These are phyloP conservation scores for Flaveria bidentis DNA, from an alignment of 129 eudicot genomes.

Conservation along the genomic window DNA sequence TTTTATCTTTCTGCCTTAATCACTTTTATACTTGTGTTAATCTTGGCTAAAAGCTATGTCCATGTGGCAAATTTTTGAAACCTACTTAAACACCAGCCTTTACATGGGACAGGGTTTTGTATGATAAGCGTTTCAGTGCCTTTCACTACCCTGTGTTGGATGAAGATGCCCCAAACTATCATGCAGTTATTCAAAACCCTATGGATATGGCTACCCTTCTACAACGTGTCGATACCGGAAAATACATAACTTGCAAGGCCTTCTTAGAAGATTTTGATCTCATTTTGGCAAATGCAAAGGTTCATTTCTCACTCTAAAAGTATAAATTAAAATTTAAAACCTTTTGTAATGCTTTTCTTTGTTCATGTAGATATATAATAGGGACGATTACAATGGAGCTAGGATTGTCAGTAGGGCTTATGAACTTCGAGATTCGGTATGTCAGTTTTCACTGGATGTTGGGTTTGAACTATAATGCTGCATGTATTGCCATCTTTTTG, in stretches of 20 bases:
- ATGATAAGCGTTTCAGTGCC: slow-evolving; percentile 91
- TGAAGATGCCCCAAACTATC: slow-evolving; percentile 99
- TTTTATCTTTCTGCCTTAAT: neutral
- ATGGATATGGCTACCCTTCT: slow-evolving; percentile 95
- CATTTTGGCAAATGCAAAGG: slow-evolving; percentile 93
- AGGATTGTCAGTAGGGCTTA: slow-evolving; percentile 96
- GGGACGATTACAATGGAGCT: slow-evolving; percentile 97
- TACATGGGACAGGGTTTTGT: slow-evolving; percentile 65
- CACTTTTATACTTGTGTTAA: neutral
- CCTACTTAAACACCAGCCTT: neutral
- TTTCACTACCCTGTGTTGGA: slow-evolving; percentile 93
- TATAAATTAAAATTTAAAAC: neutral
- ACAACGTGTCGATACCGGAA: slow-evolving; percentile 91
- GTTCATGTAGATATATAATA: slow-evolving; percentile 69
- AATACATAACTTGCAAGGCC: slow-evolving; percentile 74
- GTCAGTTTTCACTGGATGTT: slow-evolving; percentile 18
- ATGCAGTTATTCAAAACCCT: slow-evolving; percentile 85
- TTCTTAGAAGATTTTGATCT: slow-evolving; percentile 89
- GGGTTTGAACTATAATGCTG: neutral
- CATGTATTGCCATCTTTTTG: slow-evolving; percentile 6
- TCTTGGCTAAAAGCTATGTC: neutral
- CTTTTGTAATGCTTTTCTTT: slow-evolving; percentile 21
- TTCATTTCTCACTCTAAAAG: slow-evolving; percentile 6
- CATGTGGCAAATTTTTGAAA: slow-evolving; percentile 10
- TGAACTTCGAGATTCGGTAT: slow-evolving; percentile 96